phyloP scores from a whole-genome alignment of 371 early-diverging fungal species.

The Funneliformis caledonium region DNA sequence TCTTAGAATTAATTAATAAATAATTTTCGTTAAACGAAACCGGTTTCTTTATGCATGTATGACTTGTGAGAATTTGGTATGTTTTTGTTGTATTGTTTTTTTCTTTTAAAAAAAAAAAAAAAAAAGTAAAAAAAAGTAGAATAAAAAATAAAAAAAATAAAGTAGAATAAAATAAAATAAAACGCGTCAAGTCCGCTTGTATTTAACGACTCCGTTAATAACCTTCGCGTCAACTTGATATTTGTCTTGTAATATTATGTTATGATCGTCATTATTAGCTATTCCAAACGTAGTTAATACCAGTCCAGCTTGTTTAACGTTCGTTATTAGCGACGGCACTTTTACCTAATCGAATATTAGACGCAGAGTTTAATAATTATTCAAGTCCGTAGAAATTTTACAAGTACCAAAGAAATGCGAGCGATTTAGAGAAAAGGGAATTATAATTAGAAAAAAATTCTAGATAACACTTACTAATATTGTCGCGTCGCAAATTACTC shows the following conservation, averaged over 20 bases:
- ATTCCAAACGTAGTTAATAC: constrained; percentile 86
- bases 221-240: constrained; percentile 88
- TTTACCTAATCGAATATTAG: constrained; percentile 62
- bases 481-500: constrained; percentile 86
- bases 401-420: too few relatives aligned
- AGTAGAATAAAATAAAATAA: too few relatives aligned
- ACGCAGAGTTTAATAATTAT: background rate
- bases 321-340: constrained; percentile 85
- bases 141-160: too few relatives aligned
- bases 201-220: constrained; percentile 55
- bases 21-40: background rate
- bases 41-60: background rate
- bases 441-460: too few relatives aligned
- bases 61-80: background rate
- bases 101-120: too few relatives aligned
- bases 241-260: constrained; percentile 73
- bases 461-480: constrained; percentile 66
- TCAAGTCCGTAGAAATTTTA: too few relatives aligned
- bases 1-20: background rate
- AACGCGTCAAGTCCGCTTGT: constrained; percentile 35
- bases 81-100: too few relatives aligned
- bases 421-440: too few relatives aligned
- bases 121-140: too few relatives aligned
- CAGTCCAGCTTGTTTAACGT: constrained; percentile 89
- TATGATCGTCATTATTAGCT: constrained; percentile 64